Percentiles rank a stretch among this genome's conserved stretches.
These are phyloP conservation scores for Salix koriyanagi DNA, from an alignment of 345 rosid genomes.

Conservation along the genomic window DNA sequence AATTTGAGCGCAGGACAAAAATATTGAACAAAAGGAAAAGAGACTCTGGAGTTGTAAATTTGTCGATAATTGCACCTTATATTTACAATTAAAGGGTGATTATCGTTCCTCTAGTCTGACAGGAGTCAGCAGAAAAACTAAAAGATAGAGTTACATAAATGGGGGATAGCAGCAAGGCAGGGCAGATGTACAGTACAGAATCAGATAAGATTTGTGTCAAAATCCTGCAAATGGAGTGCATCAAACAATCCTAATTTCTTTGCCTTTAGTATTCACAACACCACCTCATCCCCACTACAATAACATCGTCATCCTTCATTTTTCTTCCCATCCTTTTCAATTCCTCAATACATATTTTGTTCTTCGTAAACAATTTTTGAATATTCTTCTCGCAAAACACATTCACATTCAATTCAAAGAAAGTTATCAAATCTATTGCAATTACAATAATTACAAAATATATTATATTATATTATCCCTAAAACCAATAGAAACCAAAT, in stretches of 20 bases:
- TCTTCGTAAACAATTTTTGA: neutral
- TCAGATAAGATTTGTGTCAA: neutral
- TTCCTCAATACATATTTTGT: neutral
- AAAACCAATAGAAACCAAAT: no score
- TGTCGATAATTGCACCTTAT: no score
- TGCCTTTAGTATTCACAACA: neutral
- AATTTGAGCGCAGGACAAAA: neutral
- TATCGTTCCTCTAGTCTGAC: neutral
- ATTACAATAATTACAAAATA: no score
- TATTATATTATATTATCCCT: no score
- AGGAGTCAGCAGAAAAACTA: neutral
- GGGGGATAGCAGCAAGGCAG: neutral
- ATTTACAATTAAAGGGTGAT: neutral
- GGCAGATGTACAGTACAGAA: neutral
- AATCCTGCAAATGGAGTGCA: neutral
- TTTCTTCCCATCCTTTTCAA: neutral
- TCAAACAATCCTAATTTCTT: neutral
- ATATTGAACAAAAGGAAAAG: neutral
- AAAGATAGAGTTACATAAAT: neutral
- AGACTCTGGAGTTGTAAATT: neutral
- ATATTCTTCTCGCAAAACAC: neutral
- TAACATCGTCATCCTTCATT: neutral
- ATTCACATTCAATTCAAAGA: neutral
- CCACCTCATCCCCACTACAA: neutral
- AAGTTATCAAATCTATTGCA: neutral